Percentiles rank a stretch among this genome's conserved stretches.
Conservation (phyloP, 202 grass and related monocot species). For the Cymbopogon flexuosus region DNA sequence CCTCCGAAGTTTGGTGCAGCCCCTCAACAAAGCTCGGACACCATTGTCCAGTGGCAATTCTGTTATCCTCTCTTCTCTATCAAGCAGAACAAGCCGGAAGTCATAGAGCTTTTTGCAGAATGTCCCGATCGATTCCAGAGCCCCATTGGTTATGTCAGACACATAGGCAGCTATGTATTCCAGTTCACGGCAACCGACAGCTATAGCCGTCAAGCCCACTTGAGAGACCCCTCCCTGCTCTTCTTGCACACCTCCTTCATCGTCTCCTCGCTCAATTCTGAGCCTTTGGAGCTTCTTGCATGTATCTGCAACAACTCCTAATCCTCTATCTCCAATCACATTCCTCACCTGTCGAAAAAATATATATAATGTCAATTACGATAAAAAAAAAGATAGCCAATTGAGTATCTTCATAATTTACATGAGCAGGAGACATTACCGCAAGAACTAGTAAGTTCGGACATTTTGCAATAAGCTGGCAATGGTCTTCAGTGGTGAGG, state of each 20-base stretch:
- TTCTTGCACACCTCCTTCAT: slow-evolving; percentile 64
- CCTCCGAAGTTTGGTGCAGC: slow-evolving; percentile 66
- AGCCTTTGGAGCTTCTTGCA: slow-evolving; percentile 79
- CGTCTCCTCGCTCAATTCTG: slow-evolving; percentile 77
- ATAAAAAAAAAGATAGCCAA: background rate
- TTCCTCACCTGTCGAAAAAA: slow-evolving; percentile 54
- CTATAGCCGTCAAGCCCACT: slow-evolving; percentile 56
- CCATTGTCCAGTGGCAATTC: slow-evolving; percentile 76
- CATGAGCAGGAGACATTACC: slow-evolving; percentile 36
- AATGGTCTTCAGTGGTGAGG: slow-evolving; percentile 89
- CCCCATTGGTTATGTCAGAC: slow-evolving; percentile 84
- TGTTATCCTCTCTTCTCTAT: slow-evolving; percentile 63
- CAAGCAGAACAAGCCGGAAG: slow-evolving; percentile 76
- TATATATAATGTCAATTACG: slow-evolving; percentile 14
- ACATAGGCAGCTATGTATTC: slow-evolving; percentile 75
- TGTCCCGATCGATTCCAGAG: slow-evolving; percentile 64
- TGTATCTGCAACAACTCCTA: slow-evolving; percentile 61
- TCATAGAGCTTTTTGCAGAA: slow-evolving; percentile 71
- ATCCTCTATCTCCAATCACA: slow-evolving; percentile 82
- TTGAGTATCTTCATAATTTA: slow-evolving; percentile 4
- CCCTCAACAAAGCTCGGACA: slow-evolving; percentile 56
- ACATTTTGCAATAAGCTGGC: slow-evolving; percentile 77
- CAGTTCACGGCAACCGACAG: slow-evolving; percentile 52
- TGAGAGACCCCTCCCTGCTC: slow-evolving; percentile 71
- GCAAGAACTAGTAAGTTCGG: slow-evolving; percentile 77